Conservation (phyloP, 768 basidiomycete genomes). For the Boletus rubropictus region DNA sequence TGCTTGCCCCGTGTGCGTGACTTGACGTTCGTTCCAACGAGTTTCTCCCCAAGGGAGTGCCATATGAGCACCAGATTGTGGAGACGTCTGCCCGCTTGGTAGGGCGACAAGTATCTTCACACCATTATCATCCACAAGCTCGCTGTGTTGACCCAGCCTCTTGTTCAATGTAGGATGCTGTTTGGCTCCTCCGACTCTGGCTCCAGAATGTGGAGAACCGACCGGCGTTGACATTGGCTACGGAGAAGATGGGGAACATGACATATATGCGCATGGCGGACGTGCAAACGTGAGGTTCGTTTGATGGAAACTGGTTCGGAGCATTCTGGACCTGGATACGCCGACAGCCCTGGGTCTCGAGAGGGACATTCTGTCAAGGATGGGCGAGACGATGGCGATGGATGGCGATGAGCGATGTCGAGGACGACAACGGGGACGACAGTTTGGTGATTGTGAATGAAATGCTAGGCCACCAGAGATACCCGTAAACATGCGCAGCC, state of each 20-base stretch:
- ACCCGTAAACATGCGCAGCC: conserved; percentile 5
- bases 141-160: conserved; percentile 30
- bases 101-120: conserved; percentile 10
- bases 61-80: conserved; percentile 44
- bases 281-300: conserved; percentile 32
- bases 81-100: conserved; percentile 10
- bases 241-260: conserved; percentile 37
- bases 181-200: conserved; percentile 71
- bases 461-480: conserved; percentile 17
- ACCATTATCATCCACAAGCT: conserved; percentile 11
- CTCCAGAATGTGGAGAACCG: conserved; percentile 39
- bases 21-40: conserved; percentile 34
- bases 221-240: conserved; percentile 36
- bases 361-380: too few relatives aligned
- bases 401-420: too few relatives aligned
- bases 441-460: background rate
- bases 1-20: conserved; percentile 58
- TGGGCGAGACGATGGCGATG: too few relatives aligned
- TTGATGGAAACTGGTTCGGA: too few relatives aligned
- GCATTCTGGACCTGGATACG: too few relatives aligned
- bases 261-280: too few relatives aligned
- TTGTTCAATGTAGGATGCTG: conserved; percentile 67
- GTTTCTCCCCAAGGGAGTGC: conserved; percentile 46
- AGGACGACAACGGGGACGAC: too few relatives aligned
- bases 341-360: too few relatives aligned